A percentile compares a stretch with the other conserved stretches of the same genome.
These are phyloP conservation scores for Licmophora abbreviata DNA, from an alignment of 108 stramenopile species.

Conservation along the genomic window DNA sequence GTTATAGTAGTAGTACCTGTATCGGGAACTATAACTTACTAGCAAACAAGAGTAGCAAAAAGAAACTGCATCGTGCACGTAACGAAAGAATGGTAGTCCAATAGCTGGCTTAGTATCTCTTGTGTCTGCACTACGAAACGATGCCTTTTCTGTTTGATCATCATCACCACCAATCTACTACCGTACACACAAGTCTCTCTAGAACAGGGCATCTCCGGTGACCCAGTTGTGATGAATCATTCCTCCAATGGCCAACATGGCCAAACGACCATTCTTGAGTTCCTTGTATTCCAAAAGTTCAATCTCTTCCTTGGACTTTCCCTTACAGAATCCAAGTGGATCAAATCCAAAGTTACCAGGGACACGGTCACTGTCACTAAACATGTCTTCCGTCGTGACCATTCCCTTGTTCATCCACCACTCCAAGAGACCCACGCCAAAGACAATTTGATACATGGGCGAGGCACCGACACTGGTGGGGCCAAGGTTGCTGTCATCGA, in stretches of 20 bases:
- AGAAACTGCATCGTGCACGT: too few species aligned
- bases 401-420: conserved; percentile 87
- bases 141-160: too few species aligned
- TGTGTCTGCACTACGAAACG: too few species aligned
- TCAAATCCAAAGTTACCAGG: conserved; percentile 84
- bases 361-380: conserved; percentile 52
- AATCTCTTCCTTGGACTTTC: conserved; percentile 57
- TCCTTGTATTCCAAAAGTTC: conserved; percentile 67
- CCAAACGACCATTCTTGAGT: conserved; percentile 86
- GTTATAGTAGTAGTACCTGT: too few species aligned
- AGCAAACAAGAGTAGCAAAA: too few species aligned
- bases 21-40: too few species aligned
- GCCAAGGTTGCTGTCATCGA: conserved; percentile 80
- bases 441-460: conserved; percentile 87
- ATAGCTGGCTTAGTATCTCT: too few species aligned
- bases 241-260: conserved; percentile 85
- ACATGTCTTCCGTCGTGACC: conserved; percentile 87
- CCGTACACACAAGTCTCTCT: too few species aligned
- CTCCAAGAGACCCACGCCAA: conserved; percentile 66
- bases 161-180: too few species aligned
- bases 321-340: conserved; percentile 57
- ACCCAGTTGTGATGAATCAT: conserved; percentile 91
- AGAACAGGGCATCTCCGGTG: conserved; percentile 74
- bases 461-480: conserved; percentile 57
- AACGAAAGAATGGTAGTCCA: too few species aligned